Evolutionary conservation across 179 eudicot species (phyloP).

Genomic region (Heliamphora pulchella): DNA sequence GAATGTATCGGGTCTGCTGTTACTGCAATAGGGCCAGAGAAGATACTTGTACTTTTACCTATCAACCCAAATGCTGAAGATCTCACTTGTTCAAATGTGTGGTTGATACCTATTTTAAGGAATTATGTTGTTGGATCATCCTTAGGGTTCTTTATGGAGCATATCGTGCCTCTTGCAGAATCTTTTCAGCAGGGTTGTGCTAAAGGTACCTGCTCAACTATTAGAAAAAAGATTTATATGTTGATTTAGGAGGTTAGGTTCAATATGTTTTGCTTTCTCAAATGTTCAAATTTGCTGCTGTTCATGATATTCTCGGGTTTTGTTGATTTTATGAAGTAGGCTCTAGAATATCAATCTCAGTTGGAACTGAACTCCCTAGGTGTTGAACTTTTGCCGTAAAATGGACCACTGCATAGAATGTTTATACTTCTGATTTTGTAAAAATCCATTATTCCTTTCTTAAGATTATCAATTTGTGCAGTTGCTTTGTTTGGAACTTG

Average conservation of each 20-base stretch:
- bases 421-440: not conserved
- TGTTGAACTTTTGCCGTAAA: not conserved
- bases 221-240: not conserved
- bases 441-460: not conserved
- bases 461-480: not conserved
- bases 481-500: not conserved
- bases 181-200: slow-evolving; percentile 44
- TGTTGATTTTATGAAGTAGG: not conserved
- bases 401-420: not conserved
- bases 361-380: not conserved
- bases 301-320: not conserved
- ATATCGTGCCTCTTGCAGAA: slow-evolving; percentile 67
- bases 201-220: slow-evolving; percentile 43
- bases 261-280: not conserved
- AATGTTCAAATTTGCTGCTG: not conserved
- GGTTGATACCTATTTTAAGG: slow-evolving; percentile 73
- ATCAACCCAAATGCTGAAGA: slow-evolving; percentile 42
- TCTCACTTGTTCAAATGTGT: slow-evolving; percentile 57
- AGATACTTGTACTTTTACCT: slow-evolving; percentile 57
- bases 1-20: slow-evolving; percentile 83
- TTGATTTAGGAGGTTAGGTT: not conserved
- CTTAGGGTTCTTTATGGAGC: slow-evolving; percentile 65
- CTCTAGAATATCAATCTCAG: not conserved
- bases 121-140: slow-evolving; percentile 63
- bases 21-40: slow-evolving; percentile 77